Conservation (phyloP, 352 stramenopile genomes). For the Pythium brachiatum region DNA sequence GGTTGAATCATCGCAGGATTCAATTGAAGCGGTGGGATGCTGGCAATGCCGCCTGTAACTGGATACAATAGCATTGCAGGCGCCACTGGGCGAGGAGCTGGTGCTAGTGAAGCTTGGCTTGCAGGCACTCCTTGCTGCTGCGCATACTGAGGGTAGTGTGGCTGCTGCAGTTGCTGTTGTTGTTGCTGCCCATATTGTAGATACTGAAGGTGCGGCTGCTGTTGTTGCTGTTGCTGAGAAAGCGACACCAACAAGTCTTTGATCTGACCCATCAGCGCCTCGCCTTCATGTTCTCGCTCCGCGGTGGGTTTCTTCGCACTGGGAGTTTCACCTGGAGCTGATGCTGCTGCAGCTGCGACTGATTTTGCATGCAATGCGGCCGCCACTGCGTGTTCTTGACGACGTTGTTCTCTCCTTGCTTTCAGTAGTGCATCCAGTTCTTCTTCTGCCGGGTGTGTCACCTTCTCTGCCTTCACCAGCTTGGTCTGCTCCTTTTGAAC, state of each 20-base stretch:
- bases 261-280: constrained; percentile 46
- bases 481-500: constrained; percentile 4
- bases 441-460: not conserved
- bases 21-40: not conserved
- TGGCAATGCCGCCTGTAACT: not conserved
- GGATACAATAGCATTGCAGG: too few relatives aligned
- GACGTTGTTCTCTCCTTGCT: constrained; percentile 22
- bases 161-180: not conserved
- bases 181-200: not conserved
- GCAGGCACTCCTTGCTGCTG: not conserved
- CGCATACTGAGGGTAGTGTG: not conserved
- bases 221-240: constrained; percentile 20
- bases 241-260: constrained; percentile 48
- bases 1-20: not conserved
- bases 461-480: constrained; percentile 3
- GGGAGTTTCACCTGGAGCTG: not conserved
- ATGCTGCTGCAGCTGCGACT: not conserved
- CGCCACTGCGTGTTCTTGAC: not conserved
- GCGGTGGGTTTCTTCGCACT: not conserved
- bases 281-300: not conserved
- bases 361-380: not conserved
- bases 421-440: constrained; percentile 5
- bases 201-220: not conserved
- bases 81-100: not conserved
- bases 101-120: not conserved